Conservation (phyloP, 129 eudicot genomes). For the Helianthus tuberosus region DNA sequence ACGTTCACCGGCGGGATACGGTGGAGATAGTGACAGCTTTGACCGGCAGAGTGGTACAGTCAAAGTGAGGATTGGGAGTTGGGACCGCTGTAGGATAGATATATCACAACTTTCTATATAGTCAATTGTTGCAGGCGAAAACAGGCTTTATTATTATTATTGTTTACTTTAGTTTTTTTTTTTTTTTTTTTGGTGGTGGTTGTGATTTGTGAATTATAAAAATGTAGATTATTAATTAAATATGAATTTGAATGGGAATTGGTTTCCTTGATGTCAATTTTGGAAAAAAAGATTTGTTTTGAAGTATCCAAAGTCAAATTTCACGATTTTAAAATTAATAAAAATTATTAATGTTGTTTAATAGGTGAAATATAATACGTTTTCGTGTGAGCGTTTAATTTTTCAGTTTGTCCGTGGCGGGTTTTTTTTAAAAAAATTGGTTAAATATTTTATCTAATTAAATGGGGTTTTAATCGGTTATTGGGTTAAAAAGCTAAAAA, state of each 20-base stretch:
- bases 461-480: no score
- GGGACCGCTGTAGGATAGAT: not conserved
- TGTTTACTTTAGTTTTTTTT: not conserved
- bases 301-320: constrained; percentile 27
- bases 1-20: constrained; percentile 50
- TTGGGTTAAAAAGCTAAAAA: no score
- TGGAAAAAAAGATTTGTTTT: constrained; percentile 12
- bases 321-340: not conserved
- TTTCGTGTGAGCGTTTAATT: no score
- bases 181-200: constrained; percentile 13
- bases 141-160: constrained; percentile 9
- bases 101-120: constrained; percentile 20
- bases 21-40: constrained; percentile 36
- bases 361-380: no score
- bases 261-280: constrained; percentile 8
- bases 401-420: no score
- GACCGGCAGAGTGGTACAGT: constrained; percentile 38
- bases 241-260: constrained; percentile 10
- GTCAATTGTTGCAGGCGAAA: constrained; percentile 36
- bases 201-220: constrained; percentile 27
- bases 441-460: no score
- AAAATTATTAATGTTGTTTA: no score
- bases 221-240: constrained; percentile 11
- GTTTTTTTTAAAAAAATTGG: no score
- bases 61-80: constrained; percentile 21